Evolutionary conservation across 306 rosid species (phyloP).

Genomic region (Sicyos baderoa): DNA sequence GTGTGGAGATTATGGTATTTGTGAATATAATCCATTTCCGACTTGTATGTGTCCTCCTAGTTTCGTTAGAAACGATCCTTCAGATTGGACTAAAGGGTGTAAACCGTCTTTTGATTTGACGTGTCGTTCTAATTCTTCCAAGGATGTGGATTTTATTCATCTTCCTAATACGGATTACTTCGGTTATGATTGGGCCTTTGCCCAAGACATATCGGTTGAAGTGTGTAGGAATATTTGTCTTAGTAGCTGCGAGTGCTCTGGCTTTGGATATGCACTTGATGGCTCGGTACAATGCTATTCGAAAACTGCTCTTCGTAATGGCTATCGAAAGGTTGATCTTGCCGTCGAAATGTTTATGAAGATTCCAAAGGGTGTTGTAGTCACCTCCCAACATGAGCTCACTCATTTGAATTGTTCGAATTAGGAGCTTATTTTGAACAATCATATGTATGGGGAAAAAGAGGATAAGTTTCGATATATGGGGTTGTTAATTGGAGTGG

Average conservation of each 20-base stretch:
- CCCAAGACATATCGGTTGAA: background rate
- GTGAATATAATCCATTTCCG: constrained; percentile 25
- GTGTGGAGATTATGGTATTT: constrained; percentile 29
- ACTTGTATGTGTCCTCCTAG: constrained; percentile 31
- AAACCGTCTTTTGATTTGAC: constrained; percentile 18
- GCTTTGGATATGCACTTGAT: constrained; percentile 30
- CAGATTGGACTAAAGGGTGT: constrained; percentile 39
- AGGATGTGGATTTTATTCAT: constrained; percentile 17
- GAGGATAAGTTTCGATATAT: constrained; percentile 15
- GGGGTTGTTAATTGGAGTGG: constrained; percentile 23
- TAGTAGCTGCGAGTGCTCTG: constrained; percentile 21
- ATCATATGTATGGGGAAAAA: constrained; percentile 7
- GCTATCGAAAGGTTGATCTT: constrained; percentile 11
- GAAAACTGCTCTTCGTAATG: constrained; percentile 23
- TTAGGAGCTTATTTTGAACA: constrained; percentile 11
- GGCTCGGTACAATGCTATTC: constrained; percentile 30
- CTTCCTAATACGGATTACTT: constrained; percentile 26
- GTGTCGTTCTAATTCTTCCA: background rate
- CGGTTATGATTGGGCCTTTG: constrained; percentile 23
- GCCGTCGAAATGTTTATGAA: constrained; percentile 14
- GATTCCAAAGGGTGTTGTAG: background rate
- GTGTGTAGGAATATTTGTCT: constrained; percentile 22
- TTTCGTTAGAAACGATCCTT: constrained; percentile 20
- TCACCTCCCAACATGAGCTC: background rate
- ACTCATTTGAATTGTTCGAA: constrained; percentile 18